These are phyloP conservation scores for Austroboletus rostrupii DNA, from an alignment of 1,284 basidiomycete species.

Conservation along the genomic window DNA sequence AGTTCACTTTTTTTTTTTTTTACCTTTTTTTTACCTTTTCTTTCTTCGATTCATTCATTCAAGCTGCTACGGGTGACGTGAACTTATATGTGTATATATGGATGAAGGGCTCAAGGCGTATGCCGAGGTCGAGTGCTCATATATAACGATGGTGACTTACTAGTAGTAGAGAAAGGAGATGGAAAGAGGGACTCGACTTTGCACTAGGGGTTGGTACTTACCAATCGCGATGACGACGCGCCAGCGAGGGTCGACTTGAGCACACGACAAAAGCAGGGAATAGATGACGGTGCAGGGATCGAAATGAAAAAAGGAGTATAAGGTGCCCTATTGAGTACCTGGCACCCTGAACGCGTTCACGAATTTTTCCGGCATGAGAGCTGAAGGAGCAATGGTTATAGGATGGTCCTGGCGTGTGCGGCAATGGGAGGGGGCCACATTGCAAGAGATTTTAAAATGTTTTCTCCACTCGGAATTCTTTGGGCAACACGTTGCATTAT, in stretches of 20 bases:
- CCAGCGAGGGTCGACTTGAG: background rate
- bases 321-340: background rate
- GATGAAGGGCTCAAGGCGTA: too few species aligned
- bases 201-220: background rate
- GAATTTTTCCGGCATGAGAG: slow-evolving; percentile 26
- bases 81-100: too few species aligned
- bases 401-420: background rate
- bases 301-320: background rate
- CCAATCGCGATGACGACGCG: background rate
- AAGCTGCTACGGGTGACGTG: too few species aligned
- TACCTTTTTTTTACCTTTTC: too few species aligned
- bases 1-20: too few species aligned
- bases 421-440: slow-evolving; percentile 10
- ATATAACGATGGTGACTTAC: too few species aligned
- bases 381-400: background rate
- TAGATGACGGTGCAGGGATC: background rate
- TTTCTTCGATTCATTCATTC: too few species aligned
- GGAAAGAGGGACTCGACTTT: background rate
- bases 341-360: background rate
- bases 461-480: background rate
- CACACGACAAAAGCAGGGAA: background rate
- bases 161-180: background rate
- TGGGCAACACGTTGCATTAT: slow-evolving; percentile 15
- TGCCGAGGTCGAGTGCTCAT: too few species aligned
- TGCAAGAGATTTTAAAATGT: slow-evolving; percentile 14